Base-by-base conservation (phyloP, 2,329 filamentous ascomycete species). In the Diaporthe vexans region DNA sequence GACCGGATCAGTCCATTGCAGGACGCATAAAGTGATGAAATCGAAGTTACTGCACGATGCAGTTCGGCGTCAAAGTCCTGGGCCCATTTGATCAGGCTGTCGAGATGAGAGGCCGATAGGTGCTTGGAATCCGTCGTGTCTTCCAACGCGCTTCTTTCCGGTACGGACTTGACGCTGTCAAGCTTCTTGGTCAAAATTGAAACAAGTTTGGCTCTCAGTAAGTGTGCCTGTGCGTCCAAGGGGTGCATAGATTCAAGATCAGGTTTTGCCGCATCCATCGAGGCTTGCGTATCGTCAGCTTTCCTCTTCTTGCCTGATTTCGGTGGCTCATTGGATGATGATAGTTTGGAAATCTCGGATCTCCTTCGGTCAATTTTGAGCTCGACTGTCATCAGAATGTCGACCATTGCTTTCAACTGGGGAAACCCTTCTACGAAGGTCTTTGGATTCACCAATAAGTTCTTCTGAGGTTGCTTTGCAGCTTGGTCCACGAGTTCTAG, bases 321-420 rank as follows among this genome's bases (percentile, higher is more conserved):
- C 24, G n/a, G 1, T 63, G 63, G 3, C 21, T 19, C n/a, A 21
- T 2, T 29, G 5, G 33, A 21, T 40, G 33, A 13, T 33, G 29
- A 4, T 1, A 15, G 4, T 13, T 29, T 37, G 33, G n/a, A 17
- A 8, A 40, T 13, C 48, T 68, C 21, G 13, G 63, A 54, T 33
- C 48, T 68, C 48, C 52, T 68, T 6, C n/a, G 37, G 8, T 26
- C n/a, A 5, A 68, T 40, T 19, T 40, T 33, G 26, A 68, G 15
- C 10, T 26, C 48, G 21, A 54, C 4, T 15, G 48, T 54, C 33
- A 21, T 40, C n/a, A 68, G 63, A 26, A 68, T 40, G 9, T 68
- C 63, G 9, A 68, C 29, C 63, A 40, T 68, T 6, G 63, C 46
- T 54, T 51, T 54, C 48, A 54, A 13, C 48, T 68, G 46, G 33